These are phyloP conservation scores for Candida ortonii DNA, from an alignment of 805 yeast genomes.

Conservation along the genomic window DNA sequence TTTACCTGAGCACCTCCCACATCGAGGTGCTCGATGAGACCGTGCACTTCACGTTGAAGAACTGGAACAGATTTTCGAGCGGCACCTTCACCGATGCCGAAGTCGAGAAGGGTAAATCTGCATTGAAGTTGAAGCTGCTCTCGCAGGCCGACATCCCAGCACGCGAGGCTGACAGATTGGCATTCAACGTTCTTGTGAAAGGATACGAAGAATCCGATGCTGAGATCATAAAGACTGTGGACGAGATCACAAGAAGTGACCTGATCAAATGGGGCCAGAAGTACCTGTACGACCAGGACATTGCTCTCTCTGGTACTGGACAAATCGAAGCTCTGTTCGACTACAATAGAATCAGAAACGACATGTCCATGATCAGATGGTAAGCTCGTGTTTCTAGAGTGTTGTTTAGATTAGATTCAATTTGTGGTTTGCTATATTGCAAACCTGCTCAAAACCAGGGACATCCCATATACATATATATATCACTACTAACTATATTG, in stretches of 20 bases:
- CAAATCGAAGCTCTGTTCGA: conserved; percentile 82
- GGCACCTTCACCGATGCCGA: conserved; percentile 70
- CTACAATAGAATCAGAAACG: conserved; percentile 83
- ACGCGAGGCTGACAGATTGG: conserved; percentile 51
- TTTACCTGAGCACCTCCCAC: conserved; percentile 62
- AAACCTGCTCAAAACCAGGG: too few relatives aligned
- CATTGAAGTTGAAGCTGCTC: conserved; percentile 63
- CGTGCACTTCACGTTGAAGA: conserved; percentile 75
- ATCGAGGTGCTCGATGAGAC: conserved; percentile 65
- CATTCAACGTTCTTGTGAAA: conserved; percentile 53
- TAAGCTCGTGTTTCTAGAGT: too few relatives aligned
- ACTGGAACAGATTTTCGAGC: conserved; percentile 82
- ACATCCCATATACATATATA: too few relatives aligned
- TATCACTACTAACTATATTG: too few relatives aligned
- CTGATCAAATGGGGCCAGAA: conserved; percentile 72
- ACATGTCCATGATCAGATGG: conserved; percentile 88
- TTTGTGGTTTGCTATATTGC: too few relatives aligned
- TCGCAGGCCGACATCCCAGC: conserved; percentile 43
- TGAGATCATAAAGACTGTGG: conserved; percentile 61
- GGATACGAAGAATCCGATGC: conserved; percentile 62
- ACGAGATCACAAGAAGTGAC: conserved; percentile 56
- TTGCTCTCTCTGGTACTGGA: conserved; percentile 81
- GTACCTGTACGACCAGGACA: conserved; percentile 79
- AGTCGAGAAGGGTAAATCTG: conserved; percentile 72
- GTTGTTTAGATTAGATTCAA: too few relatives aligned